Evolutionary conservation across 176 grass and related monocot genomes (phyloP).

Genomic region (Echinochloa phyllopogon): DNA sequence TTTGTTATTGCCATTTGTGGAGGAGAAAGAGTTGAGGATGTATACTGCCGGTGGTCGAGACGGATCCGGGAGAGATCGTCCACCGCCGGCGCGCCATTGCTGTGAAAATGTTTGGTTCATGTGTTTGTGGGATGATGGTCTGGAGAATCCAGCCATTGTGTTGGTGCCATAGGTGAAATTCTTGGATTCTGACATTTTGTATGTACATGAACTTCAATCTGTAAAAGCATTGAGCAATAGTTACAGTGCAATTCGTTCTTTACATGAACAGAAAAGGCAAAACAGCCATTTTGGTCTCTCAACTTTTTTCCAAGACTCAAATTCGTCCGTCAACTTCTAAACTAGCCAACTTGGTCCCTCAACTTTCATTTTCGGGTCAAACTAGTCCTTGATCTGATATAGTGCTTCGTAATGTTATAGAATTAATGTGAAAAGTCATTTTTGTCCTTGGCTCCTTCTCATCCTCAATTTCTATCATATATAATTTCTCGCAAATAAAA

Average conservation of each 20-base stretch:
- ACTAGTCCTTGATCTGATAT: no score
- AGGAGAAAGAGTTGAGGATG: not conserved
- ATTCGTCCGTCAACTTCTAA: no score
- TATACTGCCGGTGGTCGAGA: conserved; percentile 49
- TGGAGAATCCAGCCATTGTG: conserved; percentile 54
- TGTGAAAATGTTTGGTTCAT: conserved; percentile 28
- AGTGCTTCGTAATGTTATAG: no score
- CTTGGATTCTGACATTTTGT: not conserved
- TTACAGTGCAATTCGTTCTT: not conserved
- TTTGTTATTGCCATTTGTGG: not conserved
- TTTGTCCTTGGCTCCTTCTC: no score
- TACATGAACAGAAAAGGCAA: not conserved
- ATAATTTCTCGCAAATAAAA: no score
- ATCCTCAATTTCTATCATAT: no score
- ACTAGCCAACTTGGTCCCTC: no score
- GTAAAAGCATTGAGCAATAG: not conserved
- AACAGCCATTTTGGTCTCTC: no score
- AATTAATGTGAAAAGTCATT: no score
- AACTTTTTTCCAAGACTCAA: no score
- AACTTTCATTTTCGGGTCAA: no score
- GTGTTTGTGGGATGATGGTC: conserved; percentile 17
- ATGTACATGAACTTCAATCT: conserved; percentile 29
- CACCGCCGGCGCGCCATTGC: conserved; percentile 33
- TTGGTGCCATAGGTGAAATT: not conserved
- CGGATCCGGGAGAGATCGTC: conserved; percentile 59